Conservation (phyloP, 106 monocot genomes). For the Cymbidium sinense region DNA sequence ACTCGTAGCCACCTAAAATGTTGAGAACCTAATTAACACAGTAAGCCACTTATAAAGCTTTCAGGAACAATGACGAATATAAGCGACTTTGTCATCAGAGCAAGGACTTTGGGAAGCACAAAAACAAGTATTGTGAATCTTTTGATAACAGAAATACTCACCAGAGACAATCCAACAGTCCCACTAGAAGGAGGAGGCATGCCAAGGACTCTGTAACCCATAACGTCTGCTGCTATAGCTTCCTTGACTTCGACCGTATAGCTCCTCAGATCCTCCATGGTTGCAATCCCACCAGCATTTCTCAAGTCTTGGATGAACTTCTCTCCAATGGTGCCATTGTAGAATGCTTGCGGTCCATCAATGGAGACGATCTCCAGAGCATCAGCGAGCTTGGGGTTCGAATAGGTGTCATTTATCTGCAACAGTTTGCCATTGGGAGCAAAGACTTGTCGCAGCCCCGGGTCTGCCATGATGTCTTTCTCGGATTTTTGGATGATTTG, state of each 20-base stretch:
- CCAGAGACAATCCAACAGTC: conserved; percentile 79
- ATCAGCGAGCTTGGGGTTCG: conserved; percentile 50
- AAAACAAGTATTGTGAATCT: too few relatives aligned
- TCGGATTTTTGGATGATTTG: conserved; percentile 3
- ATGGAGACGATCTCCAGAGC: conserved; percentile 57
- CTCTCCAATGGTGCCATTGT: conserved; percentile 68
- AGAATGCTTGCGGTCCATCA: conserved; percentile 58
- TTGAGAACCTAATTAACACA: conserved; percentile 41
- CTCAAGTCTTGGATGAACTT: conserved; percentile 54
- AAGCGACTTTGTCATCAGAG: too few relatives aligned
- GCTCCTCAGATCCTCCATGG: conserved; percentile 59
- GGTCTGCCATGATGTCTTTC: conserved; percentile 43
- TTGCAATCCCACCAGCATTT: conserved; percentile 57
- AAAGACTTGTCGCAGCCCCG: conserved; percentile 54
- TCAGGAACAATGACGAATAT: too few relatives aligned
- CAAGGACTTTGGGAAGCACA: too few relatives aligned
- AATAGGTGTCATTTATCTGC: conserved; percentile 37
- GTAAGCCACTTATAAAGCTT: neutral
- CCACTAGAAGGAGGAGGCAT: conserved; percentile 95
- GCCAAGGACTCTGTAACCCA: conserved; percentile 74
- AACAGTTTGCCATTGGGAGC: conserved; percentile 48
- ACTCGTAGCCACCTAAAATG: conserved; percentile 43
- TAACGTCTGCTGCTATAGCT: conserved; percentile 37
- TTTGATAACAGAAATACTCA: conserved; percentile 24
- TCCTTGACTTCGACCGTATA: conserved; percentile 46